Base-by-base conservation (phyloP, 139 green algal species). In the Closterium sp. region DNA sequence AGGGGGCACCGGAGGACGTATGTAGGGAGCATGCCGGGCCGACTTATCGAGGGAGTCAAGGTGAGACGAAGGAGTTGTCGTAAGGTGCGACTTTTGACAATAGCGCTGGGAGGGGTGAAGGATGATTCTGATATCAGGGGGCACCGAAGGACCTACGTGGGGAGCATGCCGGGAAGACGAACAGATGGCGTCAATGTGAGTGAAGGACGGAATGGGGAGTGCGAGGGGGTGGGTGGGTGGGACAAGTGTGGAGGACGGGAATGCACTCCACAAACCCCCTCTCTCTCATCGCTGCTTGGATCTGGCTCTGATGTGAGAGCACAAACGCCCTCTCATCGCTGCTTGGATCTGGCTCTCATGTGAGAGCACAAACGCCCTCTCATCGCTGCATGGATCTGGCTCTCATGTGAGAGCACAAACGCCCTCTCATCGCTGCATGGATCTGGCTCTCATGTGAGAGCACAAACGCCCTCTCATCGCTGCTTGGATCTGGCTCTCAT, bases 1-100 rank as follows among this genome's bases (percentile, higher is more conserved):
- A 98, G 98, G 5, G 94, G 94, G 7, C 94, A 96, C 89, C 87
- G 94, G 23, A 89, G 93, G 7, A 96, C 94, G 19, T 96, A 96
- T 83, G 90, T 96, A 43, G 94, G 93, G 1, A 88, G 92, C 30
- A 96, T 96, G 94, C 92, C 93, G 19, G 94, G 94, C 30, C 84
- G 93, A 25, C 43, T 69, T 12, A 69, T 69, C 23, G 43, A 69
- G 23, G 43, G 43, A 25, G 43, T 69, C 1, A 69, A 69, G 43
- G 43, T 69, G 43, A 69, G 38, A 66, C 9, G 9, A 66, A 10
- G 38, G 38, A 10, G 36, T 55, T 55, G n/a, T n/a, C n/a, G n/a
- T n/a, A 66, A 66, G 38, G 38, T 66, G 5, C 1, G 38, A 6
- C 36, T 6, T 55, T 4, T 55, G 36, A 55, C 4, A 16, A 92